A percentile compares a stretch with the other conserved stretches of the same genome.
Evolutionary conservation across 148 eudicot genomes (phyloP).

Genomic region (Vaccinium macrocarpon): DNA sequence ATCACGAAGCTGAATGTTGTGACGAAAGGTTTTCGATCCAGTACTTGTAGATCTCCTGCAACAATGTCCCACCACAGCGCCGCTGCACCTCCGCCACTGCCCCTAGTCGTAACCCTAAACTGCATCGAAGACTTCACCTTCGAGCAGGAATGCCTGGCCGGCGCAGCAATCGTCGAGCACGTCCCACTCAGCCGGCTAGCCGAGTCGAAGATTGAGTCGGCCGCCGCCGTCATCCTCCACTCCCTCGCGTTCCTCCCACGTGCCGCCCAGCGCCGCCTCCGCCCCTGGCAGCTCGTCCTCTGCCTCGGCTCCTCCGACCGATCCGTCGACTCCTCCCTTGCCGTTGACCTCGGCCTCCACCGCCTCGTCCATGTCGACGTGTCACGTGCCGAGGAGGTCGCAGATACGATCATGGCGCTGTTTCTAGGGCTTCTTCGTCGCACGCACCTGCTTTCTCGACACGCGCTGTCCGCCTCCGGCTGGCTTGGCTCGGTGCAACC

Average conservation of each 20-base stretch:
- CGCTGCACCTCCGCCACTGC: slow-evolving; percentile 35
- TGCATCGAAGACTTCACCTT: slow-evolving; percentile 77
- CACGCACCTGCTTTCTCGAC: slow-evolving; percentile 79
- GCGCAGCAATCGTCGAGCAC: slow-evolving; percentile 71
- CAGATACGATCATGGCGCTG: slow-evolving; percentile 90
- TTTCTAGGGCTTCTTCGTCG: slow-evolving; percentile 73
- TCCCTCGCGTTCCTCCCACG: slow-evolving; percentile 95
- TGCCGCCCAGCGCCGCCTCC: slow-evolving; percentile 95
- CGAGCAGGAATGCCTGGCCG: slow-evolving; percentile 67
- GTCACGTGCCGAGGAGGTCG: slow-evolving; percentile 84
- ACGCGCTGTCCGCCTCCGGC: slow-evolving; percentile 79
- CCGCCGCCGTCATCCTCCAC: slow-evolving; percentile 83
- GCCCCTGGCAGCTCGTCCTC: slow-evolving; percentile 81
- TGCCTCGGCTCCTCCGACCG: slow-evolving; percentile 96
- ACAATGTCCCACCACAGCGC: slow-evolving; percentile 31
- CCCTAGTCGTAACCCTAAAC: slow-evolving; percentile 76
- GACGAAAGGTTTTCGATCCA: neutral
- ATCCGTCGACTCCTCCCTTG: slow-evolving; percentile 82
- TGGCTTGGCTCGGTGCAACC: slow-evolving; percentile 98
- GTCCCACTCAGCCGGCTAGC: slow-evolving; percentile 72
- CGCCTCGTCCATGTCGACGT: slow-evolving; percentile 86
- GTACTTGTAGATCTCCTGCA: slow-evolving; percentile 24
- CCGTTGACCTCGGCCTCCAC: slow-evolving; percentile 70
- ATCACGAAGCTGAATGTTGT: neutral
- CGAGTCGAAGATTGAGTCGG: slow-evolving; percentile 71